These are phyloP conservation scores for Suhomyces maxii DNA, from an alignment of 1,139 yeast genomes.

Conservation along the genomic window DNA sequence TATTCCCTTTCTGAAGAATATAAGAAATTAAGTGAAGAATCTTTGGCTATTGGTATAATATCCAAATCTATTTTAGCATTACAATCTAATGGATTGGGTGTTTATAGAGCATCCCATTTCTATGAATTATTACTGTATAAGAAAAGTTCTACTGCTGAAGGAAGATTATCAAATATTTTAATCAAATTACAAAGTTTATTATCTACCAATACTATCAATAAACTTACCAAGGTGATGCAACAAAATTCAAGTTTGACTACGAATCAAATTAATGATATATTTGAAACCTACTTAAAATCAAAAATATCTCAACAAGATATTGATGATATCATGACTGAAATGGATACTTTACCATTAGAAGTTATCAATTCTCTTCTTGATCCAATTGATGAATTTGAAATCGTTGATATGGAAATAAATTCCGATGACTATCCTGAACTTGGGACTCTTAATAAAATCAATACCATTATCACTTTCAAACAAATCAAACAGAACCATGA, in stretches of 20 bases:
- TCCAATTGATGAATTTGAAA: constrained; percentile 13
- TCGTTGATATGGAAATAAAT: constrained; percentile 3
- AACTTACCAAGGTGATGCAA: constrained; percentile 18
- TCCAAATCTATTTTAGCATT: constrained; percentile 17
- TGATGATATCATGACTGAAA: constrained; percentile 19
- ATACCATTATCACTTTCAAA: constrained; percentile 26
- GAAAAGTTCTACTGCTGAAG: constrained; percentile 14
- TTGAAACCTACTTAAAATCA: constrained; percentile 21
- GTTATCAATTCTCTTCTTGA: constrained; percentile 27
- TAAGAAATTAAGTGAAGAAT: constrained; percentile 57
- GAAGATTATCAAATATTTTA: constrained; percentile 25
- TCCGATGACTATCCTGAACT: constrained; percentile 5
- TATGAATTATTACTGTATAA: constrained; percentile 27
- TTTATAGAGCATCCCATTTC: constrained; percentile 34
- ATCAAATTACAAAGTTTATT: constrained; percentile 21
- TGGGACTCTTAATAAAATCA: constrained; percentile 24
- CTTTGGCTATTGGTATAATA: constrained; percentile 22
- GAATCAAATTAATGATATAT: constrained; percentile 22
- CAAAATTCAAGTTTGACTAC: constrained; percentile 15
- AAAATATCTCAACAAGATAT: constrained; percentile 28
- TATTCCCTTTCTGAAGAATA: constrained; percentile 68
- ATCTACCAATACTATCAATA: constrained; percentile 30
- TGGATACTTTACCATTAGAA: constrained; percentile 28
- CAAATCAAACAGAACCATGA: constrained; percentile 30
- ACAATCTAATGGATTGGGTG: constrained; percentile 38